phyloP scores from a whole-genome alignment of 2,329 filamentous ascomycete genomes.

The Fusarium sp. region DNA sequence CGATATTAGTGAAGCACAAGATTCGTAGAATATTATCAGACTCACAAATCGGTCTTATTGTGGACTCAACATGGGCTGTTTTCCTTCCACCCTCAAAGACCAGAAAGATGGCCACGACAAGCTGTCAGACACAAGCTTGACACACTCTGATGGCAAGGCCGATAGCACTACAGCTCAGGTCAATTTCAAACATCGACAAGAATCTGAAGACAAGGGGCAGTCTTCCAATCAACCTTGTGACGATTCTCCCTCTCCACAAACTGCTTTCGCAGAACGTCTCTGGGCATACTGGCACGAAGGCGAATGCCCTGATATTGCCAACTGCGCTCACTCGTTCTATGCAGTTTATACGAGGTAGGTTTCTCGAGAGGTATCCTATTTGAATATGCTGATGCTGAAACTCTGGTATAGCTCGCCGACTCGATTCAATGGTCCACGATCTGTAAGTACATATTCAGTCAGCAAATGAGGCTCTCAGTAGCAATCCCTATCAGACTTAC shows the following conservation, averaged over 20 bases:
- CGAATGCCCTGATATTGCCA: background rate
- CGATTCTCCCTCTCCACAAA: background rate
- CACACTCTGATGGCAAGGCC: background rate
- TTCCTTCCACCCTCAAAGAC: background rate
- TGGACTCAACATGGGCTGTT: slow-evolving; percentile 4
- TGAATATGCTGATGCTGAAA: background rate
- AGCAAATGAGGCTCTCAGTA: background rate
- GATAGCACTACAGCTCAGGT: background rate
- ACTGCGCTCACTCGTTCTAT: background rate
- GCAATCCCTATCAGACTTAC: background rate
- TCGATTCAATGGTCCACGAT: no score
- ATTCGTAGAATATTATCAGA: background rate
- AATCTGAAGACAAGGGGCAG: background rate
- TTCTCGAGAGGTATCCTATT: no score
- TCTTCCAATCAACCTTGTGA: background rate
- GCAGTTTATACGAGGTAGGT: background rate
- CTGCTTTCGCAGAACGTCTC: background rate
- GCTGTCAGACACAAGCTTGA: background rate
- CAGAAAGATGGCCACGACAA: background rate
- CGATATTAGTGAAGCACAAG: background rate
- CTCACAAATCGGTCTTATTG: no score
- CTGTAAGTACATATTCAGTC: background rate
- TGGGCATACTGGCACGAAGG: background rate
- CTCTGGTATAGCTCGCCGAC: background rate
- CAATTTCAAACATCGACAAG: background rate